phyloP scores from a whole-genome alignment of 805 yeast genomes.

The Pichia gijzeniarum region DNA sequence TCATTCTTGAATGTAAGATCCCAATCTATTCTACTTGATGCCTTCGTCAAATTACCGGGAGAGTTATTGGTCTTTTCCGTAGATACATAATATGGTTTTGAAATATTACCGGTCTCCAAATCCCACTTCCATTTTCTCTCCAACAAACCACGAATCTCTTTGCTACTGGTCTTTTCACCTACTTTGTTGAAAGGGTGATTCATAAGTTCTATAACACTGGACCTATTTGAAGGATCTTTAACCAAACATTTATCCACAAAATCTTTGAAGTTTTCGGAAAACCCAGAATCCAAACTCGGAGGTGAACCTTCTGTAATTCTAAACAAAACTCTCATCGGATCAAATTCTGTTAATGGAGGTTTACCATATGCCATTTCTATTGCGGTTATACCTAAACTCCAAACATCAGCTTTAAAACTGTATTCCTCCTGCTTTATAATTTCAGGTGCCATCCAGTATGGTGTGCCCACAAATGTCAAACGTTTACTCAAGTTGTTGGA shows the following conservation, averaged over 20 bases:
- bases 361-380: constrained; percentile 65
- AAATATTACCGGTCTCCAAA: constrained; percentile 26
- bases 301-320: constrained; percentile 44
- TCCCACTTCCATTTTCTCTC: constrained; percentile 40
- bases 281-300: constrained; percentile 34
- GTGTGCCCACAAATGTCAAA: constrained; percentile 53
- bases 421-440: constrained; percentile 48
- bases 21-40: constrained; percentile 5
- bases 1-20: constrained; percentile 3
- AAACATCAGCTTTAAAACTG: constrained; percentile 67
- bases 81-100: constrained; percentile 30
- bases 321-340: constrained; percentile 51
- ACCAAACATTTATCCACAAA: constrained; percentile 67
- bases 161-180: constrained; percentile 31
- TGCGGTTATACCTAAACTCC: constrained; percentile 78
- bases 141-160: constrained; percentile 34
- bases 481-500: constrained; percentile 48
- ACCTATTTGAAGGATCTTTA: constrained; percentile 61
- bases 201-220: constrained; percentile 55
- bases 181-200: constrained; percentile 54
- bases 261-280: constrained; percentile 44
- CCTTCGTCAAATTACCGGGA: neutral
- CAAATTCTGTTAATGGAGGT: constrained; percentile 56
- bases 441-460: constrained; percentile 62
- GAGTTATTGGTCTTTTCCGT: constrained; percentile 18